A percentile compares a stretch with the other conserved stretches of the same genome.
Evolutionary conservation across 495 filamentous ascomycete genomes (phyloP).

Genomic region (Penicillium cosmopolitanum): DNA sequence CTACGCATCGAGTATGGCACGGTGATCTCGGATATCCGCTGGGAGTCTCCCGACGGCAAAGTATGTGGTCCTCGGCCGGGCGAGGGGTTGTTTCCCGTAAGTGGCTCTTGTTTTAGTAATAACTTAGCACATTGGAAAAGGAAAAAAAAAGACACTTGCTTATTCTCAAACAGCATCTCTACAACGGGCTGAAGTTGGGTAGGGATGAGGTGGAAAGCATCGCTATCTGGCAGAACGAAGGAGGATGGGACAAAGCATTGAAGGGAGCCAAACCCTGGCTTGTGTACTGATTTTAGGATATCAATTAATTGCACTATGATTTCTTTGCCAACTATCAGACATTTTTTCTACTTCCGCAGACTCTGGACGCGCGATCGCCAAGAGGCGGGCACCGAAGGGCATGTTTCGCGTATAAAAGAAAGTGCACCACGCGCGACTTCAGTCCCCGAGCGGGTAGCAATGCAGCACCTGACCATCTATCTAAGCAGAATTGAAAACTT

Average conservation of each 20-base stretch:
- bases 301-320: constrained; percentile 9
- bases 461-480: constrained; percentile 58
- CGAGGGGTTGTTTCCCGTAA: constrained; percentile 51
- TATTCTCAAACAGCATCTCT: constrained; percentile 40
- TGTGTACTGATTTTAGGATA: constrained; percentile 27
- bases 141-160: constrained; percentile 7
- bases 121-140: not conserved
- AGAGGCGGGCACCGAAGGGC: not conserved
- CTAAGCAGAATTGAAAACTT: not conserved
- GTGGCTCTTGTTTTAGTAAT: constrained; percentile 13
- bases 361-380: not conserved
- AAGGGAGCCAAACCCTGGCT: constrained; percentile 46
- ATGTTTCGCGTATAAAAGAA: not conserved
- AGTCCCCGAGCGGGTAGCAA: constrained; percentile 50
- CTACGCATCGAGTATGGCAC: constrained; percentile 75
- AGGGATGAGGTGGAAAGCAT: constrained; percentile 49
- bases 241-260: constrained; percentile 49
- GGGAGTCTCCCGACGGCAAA: constrained; percentile 47
- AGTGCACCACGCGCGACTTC: constrained; percentile 4
- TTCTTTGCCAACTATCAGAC: not conserved
- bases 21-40: constrained; percentile 40
- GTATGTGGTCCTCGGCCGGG: constrained; percentile 44
- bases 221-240: constrained; percentile 48
- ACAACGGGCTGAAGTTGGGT: constrained; percentile 49
- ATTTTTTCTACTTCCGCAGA: not conserved